Evolutionary conservation across 495 filamentous ascomycete genomes (phyloP).

Genomic region (Glutinoglossum americanum): DNA sequence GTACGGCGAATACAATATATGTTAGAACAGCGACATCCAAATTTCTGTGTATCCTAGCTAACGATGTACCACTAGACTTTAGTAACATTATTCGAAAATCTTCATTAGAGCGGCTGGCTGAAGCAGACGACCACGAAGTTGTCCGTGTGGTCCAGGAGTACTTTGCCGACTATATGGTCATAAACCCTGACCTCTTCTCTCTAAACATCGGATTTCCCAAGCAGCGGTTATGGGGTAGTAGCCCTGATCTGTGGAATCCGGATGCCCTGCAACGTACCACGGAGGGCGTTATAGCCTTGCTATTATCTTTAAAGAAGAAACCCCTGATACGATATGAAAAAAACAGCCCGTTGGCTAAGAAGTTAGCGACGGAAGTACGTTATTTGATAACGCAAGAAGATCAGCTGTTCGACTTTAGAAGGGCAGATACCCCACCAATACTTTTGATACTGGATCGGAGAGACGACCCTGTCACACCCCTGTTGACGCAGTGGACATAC

Average conservation of each 20-base stretch:
- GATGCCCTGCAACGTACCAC: constrained; percentile 66
- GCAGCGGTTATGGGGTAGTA: constrained; percentile 51
- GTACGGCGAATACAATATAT: constrained; percentile 93
- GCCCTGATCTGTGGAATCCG: constrained; percentile 72
- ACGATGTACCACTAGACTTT: constrained; percentile 32
- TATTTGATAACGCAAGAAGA: constrained; percentile 92
- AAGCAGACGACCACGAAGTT: constrained; percentile 96
- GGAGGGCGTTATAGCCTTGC: constrained; percentile 62
- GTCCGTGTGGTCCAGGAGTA: constrained; percentile 83
- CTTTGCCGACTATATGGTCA: constrained; percentile 83
- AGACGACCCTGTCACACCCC: constrained; percentile 88
- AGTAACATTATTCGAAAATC: constrained; percentile 96
- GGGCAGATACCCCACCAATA: constrained; percentile 85
- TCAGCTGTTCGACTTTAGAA: constrained; percentile 90
- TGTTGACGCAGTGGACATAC: constrained; percentile 96
- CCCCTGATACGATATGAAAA: constrained; percentile 87
- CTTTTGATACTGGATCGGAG: constrained; percentile 76
- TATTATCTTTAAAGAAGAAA: constrained; percentile 86
- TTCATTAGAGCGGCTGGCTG: constrained; percentile 77
- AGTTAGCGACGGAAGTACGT: constrained; percentile 74
- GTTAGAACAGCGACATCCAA: constrained; percentile 14
- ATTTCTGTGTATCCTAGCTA: not conserved
- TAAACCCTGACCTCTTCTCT: constrained; percentile 86
- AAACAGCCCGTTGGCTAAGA: constrained; percentile 76
- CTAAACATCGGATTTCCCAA: constrained; percentile 53